Conservation (phyloP, 2,329 filamentous ascomycete genomes). For the Aureobasidium lini region DNA sequence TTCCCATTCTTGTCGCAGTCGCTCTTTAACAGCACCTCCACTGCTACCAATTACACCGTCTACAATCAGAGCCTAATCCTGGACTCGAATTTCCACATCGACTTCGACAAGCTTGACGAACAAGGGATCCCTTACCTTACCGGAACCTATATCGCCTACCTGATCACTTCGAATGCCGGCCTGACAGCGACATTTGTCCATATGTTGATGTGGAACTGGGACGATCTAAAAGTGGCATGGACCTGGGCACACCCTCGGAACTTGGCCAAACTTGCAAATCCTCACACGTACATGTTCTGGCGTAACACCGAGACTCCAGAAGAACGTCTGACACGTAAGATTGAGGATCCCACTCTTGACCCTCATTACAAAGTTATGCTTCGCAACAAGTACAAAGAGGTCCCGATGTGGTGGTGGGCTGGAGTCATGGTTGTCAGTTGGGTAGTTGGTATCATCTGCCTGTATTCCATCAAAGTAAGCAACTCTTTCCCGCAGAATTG, state of each 20-base stretch:
- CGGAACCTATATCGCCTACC: slow-evolving; percentile 25
- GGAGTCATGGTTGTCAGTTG: slow-evolving; percentile 19
- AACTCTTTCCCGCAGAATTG: neutral
- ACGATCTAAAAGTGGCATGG: slow-evolving; percentile 34
- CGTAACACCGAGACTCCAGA: slow-evolving; percentile 19
- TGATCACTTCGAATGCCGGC: slow-evolving; percentile 40
- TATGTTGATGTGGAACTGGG: slow-evolving; percentile 28
- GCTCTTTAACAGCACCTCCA: slow-evolving; percentile 32
- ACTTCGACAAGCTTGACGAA: slow-evolving; percentile 26
- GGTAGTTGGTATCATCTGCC: slow-evolving; percentile 21
- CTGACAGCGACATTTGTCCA: slow-evolving; percentile 42
- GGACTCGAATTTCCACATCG: slow-evolving; percentile 32
- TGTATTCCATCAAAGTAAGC: slow-evolving; percentile 23
- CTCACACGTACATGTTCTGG: slow-evolving; percentile 24
- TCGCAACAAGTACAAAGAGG: slow-evolving; percentile 23
- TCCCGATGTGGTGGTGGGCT: slow-evolving; percentile 27
- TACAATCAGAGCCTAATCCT: slow-evolving; percentile 41
- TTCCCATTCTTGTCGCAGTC: slow-evolving; percentile 39
- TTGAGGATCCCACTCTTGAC: slow-evolving; percentile 22
- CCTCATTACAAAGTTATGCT: slow-evolving; percentile 29
- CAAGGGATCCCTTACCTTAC: slow-evolving; percentile 38
- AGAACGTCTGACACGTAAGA: slow-evolving; percentile 18
- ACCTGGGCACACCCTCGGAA: slow-evolving; percentile 22
- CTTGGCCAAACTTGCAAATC: slow-evolving; percentile 18
- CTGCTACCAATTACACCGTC: slow-evolving; percentile 27